Evolutionary conservation across 164 flowering plant genomes (phyloP).

Genomic region (Vitis cinerea): DNA sequence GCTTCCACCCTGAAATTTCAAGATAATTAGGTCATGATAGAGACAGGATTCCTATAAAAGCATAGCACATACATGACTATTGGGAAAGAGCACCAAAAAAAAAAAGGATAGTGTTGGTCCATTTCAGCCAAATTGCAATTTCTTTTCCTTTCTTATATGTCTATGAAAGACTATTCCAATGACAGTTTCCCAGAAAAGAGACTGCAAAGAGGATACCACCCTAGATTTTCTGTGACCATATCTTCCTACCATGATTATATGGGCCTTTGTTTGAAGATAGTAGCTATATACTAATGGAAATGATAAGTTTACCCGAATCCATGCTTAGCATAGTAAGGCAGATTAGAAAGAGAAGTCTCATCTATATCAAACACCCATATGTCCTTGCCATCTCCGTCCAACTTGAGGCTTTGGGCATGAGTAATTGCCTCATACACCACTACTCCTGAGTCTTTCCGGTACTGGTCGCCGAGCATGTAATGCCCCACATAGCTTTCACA

Average conservation of each 20-base stretch:
- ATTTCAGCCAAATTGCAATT: no score
- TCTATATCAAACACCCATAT: slow-evolving; percentile 44
- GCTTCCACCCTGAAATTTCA: slow-evolving; percentile 17
- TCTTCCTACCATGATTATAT: no score
- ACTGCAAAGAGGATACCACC: no score
- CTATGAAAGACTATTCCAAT: no score
- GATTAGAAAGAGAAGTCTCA: slow-evolving; percentile 38
- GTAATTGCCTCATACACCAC: slow-evolving; percentile 12
- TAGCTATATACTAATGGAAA: neutral
- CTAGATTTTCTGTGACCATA: no score
- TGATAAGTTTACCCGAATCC: slow-evolving; percentile 27
- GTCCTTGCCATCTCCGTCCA: slow-evolving; percentile 29
- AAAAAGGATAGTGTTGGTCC: no score
- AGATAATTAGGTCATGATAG: neutral
- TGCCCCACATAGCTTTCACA: slow-evolving; percentile 20
- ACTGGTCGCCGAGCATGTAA: slow-evolving; percentile 27
- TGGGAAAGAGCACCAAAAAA: no score
- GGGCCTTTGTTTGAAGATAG: no score
- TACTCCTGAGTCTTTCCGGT: slow-evolving; percentile 14
- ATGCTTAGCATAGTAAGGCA: slow-evolving; percentile 28
- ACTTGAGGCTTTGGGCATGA: slow-evolving; percentile 20
- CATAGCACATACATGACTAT: no score
- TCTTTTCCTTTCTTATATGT: no score
- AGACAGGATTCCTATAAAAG: no score
- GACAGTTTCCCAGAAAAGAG: no score